Evolutionary conservation across 495 filamentous ascomycete species (phyloP).

Genomic region (Astrothelium subdiscretum): DNA sequence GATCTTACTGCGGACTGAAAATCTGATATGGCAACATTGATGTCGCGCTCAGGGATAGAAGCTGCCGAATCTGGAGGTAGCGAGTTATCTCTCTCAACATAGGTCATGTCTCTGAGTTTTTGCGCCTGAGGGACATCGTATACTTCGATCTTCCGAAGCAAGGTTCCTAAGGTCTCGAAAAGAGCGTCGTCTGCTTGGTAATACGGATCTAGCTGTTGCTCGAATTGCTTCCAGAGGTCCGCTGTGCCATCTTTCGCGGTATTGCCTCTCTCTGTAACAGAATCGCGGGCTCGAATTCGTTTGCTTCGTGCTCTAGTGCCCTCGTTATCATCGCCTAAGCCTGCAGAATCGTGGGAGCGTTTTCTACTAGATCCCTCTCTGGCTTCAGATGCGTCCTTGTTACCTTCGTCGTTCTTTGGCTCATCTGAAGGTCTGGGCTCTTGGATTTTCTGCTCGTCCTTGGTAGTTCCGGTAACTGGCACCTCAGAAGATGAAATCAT

Average conservation of each 20-base stretch:
- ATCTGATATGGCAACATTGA: not conserved
- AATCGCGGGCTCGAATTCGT: constrained; percentile 67
- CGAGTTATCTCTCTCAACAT: not conserved
- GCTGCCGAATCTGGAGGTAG: not conserved
- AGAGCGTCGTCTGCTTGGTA: constrained; percentile 63
- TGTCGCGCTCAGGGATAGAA: not conserved
- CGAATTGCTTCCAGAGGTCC: constrained; percentile 60
- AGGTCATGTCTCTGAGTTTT: constrained; percentile 10
- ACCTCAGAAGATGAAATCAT: not conserved
- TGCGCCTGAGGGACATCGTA: constrained; percentile 16
- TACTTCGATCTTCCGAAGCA: constrained; percentile 57
- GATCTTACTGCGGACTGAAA: not conserved
- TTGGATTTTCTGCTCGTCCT: not conserved
- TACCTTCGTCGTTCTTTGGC: not conserved
- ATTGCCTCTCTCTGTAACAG: constrained; percentile 41
- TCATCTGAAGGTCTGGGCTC: not conserved
- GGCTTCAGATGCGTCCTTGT: constrained; percentile 3
- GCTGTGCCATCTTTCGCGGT: constrained; percentile 42
- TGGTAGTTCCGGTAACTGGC: not conserved
- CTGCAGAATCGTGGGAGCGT: constrained; percentile 53
- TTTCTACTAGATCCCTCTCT: constrained; percentile 31
- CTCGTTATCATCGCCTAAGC: constrained; percentile 41
- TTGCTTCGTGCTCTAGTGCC: constrained; percentile 67
- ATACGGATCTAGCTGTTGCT: constrained; percentile 56
- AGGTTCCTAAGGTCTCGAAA: constrained; percentile 54